Evolutionary conservation across 2,329 filamentous ascomycete species (phyloP).

Genomic region (Aspergillus felis): DNA sequence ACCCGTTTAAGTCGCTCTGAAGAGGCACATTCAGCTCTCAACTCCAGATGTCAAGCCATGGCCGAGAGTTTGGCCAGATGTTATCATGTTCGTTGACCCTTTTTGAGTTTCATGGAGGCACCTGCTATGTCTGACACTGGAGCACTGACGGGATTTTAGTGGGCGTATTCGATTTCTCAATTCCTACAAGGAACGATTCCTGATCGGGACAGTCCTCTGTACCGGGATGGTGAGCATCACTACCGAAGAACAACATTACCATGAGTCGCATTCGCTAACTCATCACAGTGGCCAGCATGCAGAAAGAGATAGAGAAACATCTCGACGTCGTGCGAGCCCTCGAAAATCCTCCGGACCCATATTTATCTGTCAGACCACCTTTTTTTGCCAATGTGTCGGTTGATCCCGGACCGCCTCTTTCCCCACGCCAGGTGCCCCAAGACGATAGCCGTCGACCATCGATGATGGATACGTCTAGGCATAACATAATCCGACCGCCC

Average conservation of each 20-base stretch:
- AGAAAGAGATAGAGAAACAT: slow-evolving; percentile 60
- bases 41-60: slow-evolving; percentile 74
- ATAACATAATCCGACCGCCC: slow-evolving; percentile 69
- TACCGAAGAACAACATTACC: neutral
- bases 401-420: slow-evolving; percentile 71
- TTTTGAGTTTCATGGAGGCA: slow-evolving; percentile 1
- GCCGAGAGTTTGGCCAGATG: slow-evolving; percentile 75
- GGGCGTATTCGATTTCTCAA: slow-evolving; percentile 80
- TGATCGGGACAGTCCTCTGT: slow-evolving; percentile 68
- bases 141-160: slow-evolving; percentile 42
- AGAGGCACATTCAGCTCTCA: slow-evolving; percentile 74
- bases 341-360: slow-evolving; percentile 62
- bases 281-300: slow-evolving; percentile 51
- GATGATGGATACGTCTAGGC: slow-evolving; percentile 58
- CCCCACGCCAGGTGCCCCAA: slow-evolving; percentile 79
- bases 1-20: slow-evolving; percentile 74
- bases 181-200: slow-evolving; percentile 70
- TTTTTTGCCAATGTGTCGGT: slow-evolving; percentile 60
- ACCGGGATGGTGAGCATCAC: slow-evolving; percentile 69
- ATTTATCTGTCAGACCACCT: slow-evolving; percentile 60
- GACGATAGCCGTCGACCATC: slow-evolving; percentile 76
- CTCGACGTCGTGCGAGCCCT: slow-evolving; percentile 54
- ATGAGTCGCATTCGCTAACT: slow-evolving; percentile 14
- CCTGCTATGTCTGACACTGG: slow-evolving; percentile 1
- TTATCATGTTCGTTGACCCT: slow-evolving; percentile 52